Conservation (phyloP, 2,329 filamentous ascomycete genomes). For the Hysterium pulicare region DNA sequence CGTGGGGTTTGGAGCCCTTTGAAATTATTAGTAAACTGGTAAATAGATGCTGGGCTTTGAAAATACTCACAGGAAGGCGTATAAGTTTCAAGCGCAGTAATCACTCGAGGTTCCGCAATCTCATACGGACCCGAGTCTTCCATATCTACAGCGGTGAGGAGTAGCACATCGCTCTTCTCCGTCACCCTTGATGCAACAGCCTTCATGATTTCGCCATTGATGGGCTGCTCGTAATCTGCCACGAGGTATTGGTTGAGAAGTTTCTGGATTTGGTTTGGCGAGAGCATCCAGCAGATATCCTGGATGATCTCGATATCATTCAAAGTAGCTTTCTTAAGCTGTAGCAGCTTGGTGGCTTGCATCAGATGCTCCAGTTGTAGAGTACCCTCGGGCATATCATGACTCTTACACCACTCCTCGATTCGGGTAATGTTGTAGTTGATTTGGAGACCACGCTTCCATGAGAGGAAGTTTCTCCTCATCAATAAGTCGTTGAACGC, state of each 20-base stretch:
- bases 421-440: slow-evolving; percentile 99
- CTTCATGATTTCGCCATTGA: slow-evolving; percentile 99
- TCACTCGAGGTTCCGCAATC: slow-evolving; percentile 93
- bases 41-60: slow-evolving; percentile 4
- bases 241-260: slow-evolving; percentile 97
- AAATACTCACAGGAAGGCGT: slow-evolving; percentile 83
- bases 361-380: slow-evolving; percentile 97
- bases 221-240: slow-evolving; percentile 97
- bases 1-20: slow-evolving; percentile 92
- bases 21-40: slow-evolving; percentile 20
- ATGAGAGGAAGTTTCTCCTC: slow-evolving; percentile 96
- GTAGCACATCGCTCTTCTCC: slow-evolving; percentile 94
- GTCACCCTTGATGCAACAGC: slow-evolving; percentile 94
- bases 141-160: slow-evolving; percentile 95
- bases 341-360: slow-evolving; percentile 98
- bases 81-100: slow-evolving; percentile 95
- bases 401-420: slow-evolving; percentile 99
- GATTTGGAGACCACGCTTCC: slow-evolving; percentile 98
- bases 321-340: slow-evolving; percentile 96
- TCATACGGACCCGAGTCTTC: slow-evolving; percentile 98
- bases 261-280: slow-evolving; percentile 98
- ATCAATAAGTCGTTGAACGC: slow-evolving; percentile 98
- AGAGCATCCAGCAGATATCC: slow-evolving; percentile 99
- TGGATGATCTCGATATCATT: slow-evolving; percentile 99
- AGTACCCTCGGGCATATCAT: slow-evolving; percentile 98